phyloP scores from a whole-genome alignment of 257 asterid species.

The Asclepias syriaca region DNA sequence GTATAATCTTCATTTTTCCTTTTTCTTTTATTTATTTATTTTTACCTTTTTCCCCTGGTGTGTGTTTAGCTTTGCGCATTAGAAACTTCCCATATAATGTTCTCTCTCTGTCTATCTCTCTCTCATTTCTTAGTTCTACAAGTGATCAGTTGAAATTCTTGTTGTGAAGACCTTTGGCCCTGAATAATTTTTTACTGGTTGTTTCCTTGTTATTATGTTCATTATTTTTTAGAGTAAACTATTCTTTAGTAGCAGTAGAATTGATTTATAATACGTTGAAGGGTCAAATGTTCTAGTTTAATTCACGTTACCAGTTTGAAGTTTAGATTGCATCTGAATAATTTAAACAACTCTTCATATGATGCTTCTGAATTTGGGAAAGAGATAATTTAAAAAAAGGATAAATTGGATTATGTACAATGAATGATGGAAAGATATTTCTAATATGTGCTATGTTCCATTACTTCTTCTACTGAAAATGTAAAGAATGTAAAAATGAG shows the following conservation, averaged over 20 bases:
- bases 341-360: not conserved
- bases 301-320: not conserved
- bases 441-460: not conserved
- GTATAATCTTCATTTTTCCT: conserved; percentile 33
- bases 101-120: not conserved
- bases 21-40: too few species aligned
- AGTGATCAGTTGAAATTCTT: not conserved
- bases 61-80: not conserved
- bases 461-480: not conserved
- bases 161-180: not conserved
- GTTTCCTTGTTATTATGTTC: not conserved
- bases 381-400: not conserved
- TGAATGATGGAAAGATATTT: not conserved
- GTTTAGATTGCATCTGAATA: not conserved
- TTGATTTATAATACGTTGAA: not conserved
- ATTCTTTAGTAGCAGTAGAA: not conserved
- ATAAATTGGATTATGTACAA: not conserved
- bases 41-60: too few species aligned
- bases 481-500: not conserved
- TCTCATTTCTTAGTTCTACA: not conserved
- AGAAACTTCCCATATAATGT: not conserved
- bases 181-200: not conserved
- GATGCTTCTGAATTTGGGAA: not conserved
- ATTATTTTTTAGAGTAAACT: not conserved
- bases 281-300: not conserved